These are phyloP conservation scores for Haematococcus lacustris DNA, from an alignment of 139 green algal genomes.

Conservation along the genomic window DNA sequence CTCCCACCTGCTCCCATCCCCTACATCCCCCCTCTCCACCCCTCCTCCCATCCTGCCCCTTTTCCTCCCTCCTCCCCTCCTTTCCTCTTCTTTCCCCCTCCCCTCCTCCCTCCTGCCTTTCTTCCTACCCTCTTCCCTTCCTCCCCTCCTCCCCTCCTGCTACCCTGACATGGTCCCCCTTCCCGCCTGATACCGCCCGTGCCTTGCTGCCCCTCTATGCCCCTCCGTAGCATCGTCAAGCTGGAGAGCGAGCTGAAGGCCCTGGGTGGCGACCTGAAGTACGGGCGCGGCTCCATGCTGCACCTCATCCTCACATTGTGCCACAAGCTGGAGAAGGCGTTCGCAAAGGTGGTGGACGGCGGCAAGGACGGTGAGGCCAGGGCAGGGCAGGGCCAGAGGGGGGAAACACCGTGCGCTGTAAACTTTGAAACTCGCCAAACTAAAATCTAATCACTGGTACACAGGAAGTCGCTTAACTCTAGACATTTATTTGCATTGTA, in stretches of 20 bases:
- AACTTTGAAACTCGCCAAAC: too few relatives aligned
- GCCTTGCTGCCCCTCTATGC: not conserved
- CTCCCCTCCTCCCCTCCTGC: not conserved
- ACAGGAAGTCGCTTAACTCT: not conserved
- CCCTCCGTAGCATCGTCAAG: constrained; percentile 45
- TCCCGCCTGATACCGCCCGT: not conserved
- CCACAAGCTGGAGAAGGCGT: constrained; percentile 78
- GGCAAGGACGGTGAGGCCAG: constrained; percentile 60
- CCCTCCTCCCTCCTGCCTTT: not conserved
- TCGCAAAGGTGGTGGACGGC: constrained; percentile 69
- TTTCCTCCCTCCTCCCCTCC: not conserved
- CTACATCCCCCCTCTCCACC: not conserved
- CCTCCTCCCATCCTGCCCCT: not conserved
- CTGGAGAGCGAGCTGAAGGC: constrained; percentile 68
- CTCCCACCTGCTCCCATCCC: not conserved
- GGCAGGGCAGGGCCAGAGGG: too few relatives aligned
- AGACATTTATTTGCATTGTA: not conserved
- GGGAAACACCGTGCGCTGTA: too few relatives aligned
- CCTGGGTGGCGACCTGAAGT: constrained; percentile 58
- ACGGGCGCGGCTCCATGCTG: constrained; percentile 77
- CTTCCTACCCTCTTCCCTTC: not conserved
- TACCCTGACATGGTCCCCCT: not conserved
- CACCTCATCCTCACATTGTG: constrained; percentile 82
- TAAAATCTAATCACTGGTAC: too few relatives aligned
- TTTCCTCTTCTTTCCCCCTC: not conserved